Percentiles rank a stretch among this genome's conserved stretches.
Conservation (phyloP, 2,329 filamentous ascomycete genomes). For the Aotearoamyces nothofagi region DNA sequence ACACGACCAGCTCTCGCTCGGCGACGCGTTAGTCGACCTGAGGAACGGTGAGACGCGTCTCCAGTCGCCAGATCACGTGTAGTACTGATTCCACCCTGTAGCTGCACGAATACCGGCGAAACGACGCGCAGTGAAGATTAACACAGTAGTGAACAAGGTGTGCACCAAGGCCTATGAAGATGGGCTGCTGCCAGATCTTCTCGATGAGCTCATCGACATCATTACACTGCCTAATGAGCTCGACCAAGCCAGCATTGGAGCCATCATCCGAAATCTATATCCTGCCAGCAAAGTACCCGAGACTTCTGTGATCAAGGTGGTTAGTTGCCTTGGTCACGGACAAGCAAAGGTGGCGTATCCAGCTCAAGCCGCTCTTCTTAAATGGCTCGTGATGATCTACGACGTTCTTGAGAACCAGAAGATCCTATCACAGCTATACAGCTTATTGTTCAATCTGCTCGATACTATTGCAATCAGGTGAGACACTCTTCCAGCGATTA, state of each 20-base stretch:
- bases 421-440: conserved; percentile 54
- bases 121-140: conserved; percentile 45
- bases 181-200: conserved; percentile 45
- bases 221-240: conserved; percentile 51
- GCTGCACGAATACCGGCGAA: conserved; percentile 49
- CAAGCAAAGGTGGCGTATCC: conserved; percentile 56
- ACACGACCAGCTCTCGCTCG: conserved; percentile 3
- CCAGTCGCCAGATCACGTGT: conserved; percentile 2
- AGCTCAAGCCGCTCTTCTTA: conserved; percentile 56
- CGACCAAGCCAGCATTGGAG: conserved; percentile 59
- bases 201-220: conserved; percentile 50
- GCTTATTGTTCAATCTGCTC: conserved; percentile 65
- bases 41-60: conserved; percentile 15
- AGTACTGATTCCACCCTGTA: conserved; percentile 15
- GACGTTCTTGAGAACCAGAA: conserved; percentile 50
- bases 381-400: conserved; percentile 67
- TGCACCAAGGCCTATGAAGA: conserved; percentile 48
- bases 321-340: conserved; percentile 65
- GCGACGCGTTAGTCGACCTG: conserved; percentile 12
- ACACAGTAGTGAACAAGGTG: conserved; percentile 47
- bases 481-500: conserved; percentile 1
- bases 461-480: conserved; percentile 66
- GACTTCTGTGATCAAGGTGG: conserved; percentile 45
- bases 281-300: conserved; percentile 49
- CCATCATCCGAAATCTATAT: conserved; percentile 60